Conservation (phyloP, 805 yeast genomes). For the Candida khao-thaluensis region DNA sequence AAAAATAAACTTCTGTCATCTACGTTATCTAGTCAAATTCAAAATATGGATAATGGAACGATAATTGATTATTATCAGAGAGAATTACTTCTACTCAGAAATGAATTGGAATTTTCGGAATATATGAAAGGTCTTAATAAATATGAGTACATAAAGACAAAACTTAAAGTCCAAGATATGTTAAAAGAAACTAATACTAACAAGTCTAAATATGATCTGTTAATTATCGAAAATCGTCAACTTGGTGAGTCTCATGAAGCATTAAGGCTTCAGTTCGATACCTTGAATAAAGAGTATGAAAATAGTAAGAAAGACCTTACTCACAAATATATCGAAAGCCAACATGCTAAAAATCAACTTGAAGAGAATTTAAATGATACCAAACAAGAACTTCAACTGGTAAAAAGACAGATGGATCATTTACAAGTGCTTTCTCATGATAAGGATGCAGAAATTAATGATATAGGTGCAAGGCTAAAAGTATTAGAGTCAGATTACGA, state of each 20-base stretch:
- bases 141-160: constrained; percentile 15
- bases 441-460: constrained; percentile 23
- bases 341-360: constrained; percentile 1
- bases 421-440: constrained; percentile 19
- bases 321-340: constrained; percentile 5
- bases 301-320: constrained; percentile 14
- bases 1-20: neutral
- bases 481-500: constrained; percentile 14
- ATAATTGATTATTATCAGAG: constrained; percentile 51
- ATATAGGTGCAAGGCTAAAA: constrained; percentile 16
- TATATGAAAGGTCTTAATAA: constrained; percentile 45
- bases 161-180: constrained; percentile 13
- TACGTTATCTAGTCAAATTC: neutral
- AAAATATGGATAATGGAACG: constrained; percentile 12
- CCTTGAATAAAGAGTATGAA: neutral
- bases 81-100: constrained; percentile 54
- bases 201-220: constrained; percentile 3
- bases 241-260: neutral
- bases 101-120: constrained; percentile 60
- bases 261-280: constrained; percentile 16
- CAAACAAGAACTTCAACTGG: neutral
- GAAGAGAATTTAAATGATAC: constrained; percentile 1
- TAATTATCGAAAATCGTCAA: constrained; percentile 3
- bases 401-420: constrained; percentile 10
- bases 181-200: constrained; percentile 9